Conservation (phyloP, 2,329 filamentous ascomycete species). For the Thermothelomyces thermophilus region DNA sequence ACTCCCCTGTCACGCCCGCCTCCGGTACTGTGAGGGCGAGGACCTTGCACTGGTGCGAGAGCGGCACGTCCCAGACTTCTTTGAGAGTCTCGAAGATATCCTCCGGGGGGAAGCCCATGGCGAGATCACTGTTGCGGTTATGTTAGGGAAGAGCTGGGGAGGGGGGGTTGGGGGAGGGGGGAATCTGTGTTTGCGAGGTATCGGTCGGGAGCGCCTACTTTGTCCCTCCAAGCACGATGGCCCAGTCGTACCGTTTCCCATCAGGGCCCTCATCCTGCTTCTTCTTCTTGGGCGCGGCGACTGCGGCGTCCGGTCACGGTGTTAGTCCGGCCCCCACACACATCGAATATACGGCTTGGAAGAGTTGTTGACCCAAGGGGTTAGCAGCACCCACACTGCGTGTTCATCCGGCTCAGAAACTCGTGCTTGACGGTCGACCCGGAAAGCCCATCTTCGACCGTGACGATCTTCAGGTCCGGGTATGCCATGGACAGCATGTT, state of each 20-base stretch:
- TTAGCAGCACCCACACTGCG: constrained; percentile 21
- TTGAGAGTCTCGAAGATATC: constrained; percentile 45
- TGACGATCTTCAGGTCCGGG: constrained; percentile 27
- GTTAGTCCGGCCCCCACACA: not conserved
- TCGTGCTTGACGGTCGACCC: constrained; percentile 25
- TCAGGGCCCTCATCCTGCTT: constrained; percentile 14
- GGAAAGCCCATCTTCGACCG: constrained; percentile 25
- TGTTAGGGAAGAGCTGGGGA: not conserved
- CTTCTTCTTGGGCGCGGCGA: constrained; percentile 1
- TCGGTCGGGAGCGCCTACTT: constrained; percentile 35
- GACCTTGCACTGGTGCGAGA: constrained; percentile 46
- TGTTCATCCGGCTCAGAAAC: constrained; percentile 25
- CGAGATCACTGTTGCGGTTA: constrained; percentile 40
- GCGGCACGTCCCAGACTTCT: constrained; percentile 43
- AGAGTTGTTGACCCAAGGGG: not conserved
- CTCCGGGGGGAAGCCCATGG: constrained; percentile 31
- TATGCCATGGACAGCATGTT: constrained; percentile 42
- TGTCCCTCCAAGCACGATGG: constrained; percentile 57
- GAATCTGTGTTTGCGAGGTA: not conserved
- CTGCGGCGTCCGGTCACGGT: not conserved
- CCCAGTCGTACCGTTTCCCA: constrained; percentile 46
- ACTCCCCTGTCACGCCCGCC: constrained; percentile 26
- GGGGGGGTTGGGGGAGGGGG: too few species aligned
- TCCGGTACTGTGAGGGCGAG: constrained; percentile 60
- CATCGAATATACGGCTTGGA: not conserved